Conservation (phyloP, 768 basidiomycete species). For the Leccinum sublutescens region DNA sequence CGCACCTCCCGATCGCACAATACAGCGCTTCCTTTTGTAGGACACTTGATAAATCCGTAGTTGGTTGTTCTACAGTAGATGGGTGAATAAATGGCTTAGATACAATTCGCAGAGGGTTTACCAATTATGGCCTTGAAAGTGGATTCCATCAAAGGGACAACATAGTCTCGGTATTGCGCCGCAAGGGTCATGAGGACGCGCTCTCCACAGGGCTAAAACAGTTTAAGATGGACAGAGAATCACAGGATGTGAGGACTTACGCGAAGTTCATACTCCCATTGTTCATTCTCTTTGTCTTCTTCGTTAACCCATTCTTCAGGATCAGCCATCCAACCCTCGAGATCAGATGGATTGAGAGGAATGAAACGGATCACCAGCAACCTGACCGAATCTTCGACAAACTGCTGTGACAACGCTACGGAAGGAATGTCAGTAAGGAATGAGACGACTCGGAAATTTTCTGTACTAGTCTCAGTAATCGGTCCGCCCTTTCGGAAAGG, state of each 20-base stretch:
- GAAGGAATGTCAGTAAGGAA: constrained; percentile 13
- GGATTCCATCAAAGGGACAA: constrained; percentile 60
- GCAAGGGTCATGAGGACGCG: constrained; percentile 83
- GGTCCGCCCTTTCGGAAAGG: constrained; percentile 59
- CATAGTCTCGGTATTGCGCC: constrained; percentile 64
- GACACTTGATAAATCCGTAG: constrained; percentile 54
- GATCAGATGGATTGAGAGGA: constrained; percentile 76
- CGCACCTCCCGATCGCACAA: constrained; percentile 85
- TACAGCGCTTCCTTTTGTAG: constrained; percentile 86
- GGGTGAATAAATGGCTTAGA: background rate
- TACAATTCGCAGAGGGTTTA: constrained; percentile 26
- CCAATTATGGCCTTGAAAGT: constrained; percentile 63
- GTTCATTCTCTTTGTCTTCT: constrained; percentile 86
- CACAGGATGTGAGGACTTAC: constrained; percentile 44
- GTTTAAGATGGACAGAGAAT: background rate
- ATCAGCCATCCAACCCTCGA: constrained; percentile 81
- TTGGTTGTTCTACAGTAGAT: constrained; percentile 39
- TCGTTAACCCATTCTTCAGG: constrained; percentile 94
- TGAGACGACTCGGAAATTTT: background rate
- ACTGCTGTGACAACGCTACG: constrained; percentile 61
- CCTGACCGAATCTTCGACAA: constrained; percentile 70
- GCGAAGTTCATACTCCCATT: constrained; percentile 92
- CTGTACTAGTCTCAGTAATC: constrained; percentile 57
- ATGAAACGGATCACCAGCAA: constrained; percentile 83
- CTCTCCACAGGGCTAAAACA: constrained; percentile 81